Percentiles rank a stretch among this genome's conserved stretches.
phyloP scores from a whole-genome alignment of 108 stramenopile species.

The Fistulifera solaris region DNA sequence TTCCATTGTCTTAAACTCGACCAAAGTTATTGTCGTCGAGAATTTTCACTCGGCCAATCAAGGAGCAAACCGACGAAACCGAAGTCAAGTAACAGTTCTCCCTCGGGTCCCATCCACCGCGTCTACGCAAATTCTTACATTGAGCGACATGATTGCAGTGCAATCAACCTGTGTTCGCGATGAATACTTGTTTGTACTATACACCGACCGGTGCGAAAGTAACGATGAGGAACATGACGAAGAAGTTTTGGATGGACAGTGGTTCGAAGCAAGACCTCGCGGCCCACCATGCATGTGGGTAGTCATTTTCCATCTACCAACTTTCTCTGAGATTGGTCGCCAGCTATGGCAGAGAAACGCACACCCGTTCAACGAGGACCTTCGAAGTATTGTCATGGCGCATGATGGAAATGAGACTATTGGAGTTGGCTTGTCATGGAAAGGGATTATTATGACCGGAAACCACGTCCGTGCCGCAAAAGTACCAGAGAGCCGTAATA shows the following conservation, averaged over 20 bases:
- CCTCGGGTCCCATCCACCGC: too few relatives aligned
- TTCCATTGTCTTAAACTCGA: neutral
- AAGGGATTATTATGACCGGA: constrained; percentile 11
- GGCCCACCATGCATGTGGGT: neutral
- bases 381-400: neutral
- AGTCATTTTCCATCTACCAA: constrained; percentile 2
- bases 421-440: neutral
- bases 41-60: neutral
- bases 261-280: neutral
- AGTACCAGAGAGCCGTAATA: neutral
- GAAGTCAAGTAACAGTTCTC: too few relatives aligned
- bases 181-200: too few relatives aligned
- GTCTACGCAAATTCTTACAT: too few relatives aligned
- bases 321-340: constrained; percentile 7
- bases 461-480: constrained; percentile 3
- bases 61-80: neutral
- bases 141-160: too few relatives aligned
- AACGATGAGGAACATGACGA: too few relatives aligned
- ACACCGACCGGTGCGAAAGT: too few relatives aligned
- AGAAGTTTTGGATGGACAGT: neutral
- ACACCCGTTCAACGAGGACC: neutral
- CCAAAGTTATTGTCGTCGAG: neutral
- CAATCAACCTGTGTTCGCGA: too few relatives aligned
- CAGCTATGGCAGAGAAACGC: neutral
- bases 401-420: neutral